Evolutionary conservation across 2,329 filamentous ascomycete species (phyloP), one percentile per base, ranked within the genome.

Genomic region (Scedosporium minutisporum): DNA sequence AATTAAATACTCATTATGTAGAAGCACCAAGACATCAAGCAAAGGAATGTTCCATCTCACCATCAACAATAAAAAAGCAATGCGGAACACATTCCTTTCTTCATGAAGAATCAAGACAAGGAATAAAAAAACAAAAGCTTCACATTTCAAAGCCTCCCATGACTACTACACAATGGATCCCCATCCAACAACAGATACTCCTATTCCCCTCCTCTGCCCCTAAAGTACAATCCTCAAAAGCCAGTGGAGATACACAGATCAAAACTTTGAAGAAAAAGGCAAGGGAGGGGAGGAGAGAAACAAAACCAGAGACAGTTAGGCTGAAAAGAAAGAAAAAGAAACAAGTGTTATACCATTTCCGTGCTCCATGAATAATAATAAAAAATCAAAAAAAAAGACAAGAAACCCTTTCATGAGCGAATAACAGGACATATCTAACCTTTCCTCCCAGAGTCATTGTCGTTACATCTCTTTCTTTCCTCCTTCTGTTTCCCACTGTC

Each of bases 271-370:
- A 7, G 44, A 48, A 18, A n/a, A 48, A 14, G 23, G 21, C 6
- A 14, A 3, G 5, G 7, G 51, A 25, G 51, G 23, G 12, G n/a
- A 55, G 51, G n/a, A 55, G n/a, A 23, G 23, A 27, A 14, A 55
- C 21, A 55, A 23, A 55, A 55, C 18, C 51, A 23, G 33, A 38
- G 29, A 27, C 33, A 38, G 33, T 38, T 38, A 38, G 33, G 10
- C 33, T 38, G 33, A 38, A 6, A 14, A 38, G 33, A 55, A 18
- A 55, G 3, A 23, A 55, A 55, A 23, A 9, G 9, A 65, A 67
- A 67, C 69, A 64, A 69, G 69, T 64, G 68, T 70, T 65, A 65
- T 64, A 66, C 64, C 66, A 67, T 68, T 66, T 65, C 64, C 63
- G 63, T 65, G 60, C 29, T 41, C 57, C 25, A 58, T 42, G 42